phyloP scores from a whole-genome alignment of 441 rosid genomes.

The Breynia disticha region DNA sequence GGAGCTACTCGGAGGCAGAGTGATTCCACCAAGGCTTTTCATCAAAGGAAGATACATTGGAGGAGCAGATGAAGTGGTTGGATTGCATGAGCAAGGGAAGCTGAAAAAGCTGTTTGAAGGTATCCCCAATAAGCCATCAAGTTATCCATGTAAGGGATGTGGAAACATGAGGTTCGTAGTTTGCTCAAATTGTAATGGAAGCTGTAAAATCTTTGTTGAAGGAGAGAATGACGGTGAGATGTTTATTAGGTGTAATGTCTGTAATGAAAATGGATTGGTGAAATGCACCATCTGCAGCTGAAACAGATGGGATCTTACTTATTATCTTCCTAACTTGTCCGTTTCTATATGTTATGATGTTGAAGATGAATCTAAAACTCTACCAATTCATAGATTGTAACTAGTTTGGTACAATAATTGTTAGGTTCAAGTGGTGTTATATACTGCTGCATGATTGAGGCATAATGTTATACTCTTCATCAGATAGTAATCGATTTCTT shows the following conservation, averaged over 20 bases:
- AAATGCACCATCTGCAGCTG: conserved; percentile 56
- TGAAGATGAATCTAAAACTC: no score
- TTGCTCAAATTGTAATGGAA: conserved; percentile 64
- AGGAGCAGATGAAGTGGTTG: conserved; percentile 71
- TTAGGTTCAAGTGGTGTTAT: no score
- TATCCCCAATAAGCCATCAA: conserved; percentile 24
- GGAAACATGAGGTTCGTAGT: conserved; percentile 50
- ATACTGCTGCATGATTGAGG: no score
- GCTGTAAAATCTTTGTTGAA: conserved; percentile 40
- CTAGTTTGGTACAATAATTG: no score
- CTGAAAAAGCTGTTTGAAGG: conserved; percentile 65
- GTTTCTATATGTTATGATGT: no score
- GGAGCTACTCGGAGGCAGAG: conserved; percentile 48
- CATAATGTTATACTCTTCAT: no score
- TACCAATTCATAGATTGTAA: no score
- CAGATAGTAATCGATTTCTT: no score
- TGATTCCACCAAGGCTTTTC: conserved; percentile 68
- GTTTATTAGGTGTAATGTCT: conserved; percentile 45
- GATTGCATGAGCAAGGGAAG: conserved; percentile 72
- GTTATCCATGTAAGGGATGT: conserved; percentile 41
- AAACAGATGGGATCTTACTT: background rate
- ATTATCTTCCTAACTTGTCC: no score
- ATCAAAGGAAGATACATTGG: conserved; percentile 75
- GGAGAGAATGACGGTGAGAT: conserved; percentile 22
- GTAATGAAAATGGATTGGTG: conserved; percentile 86